Evolutionary conservation across 148 eudicot genomes (phyloP).

Genomic region (Amaranthus cruentus): DNA sequence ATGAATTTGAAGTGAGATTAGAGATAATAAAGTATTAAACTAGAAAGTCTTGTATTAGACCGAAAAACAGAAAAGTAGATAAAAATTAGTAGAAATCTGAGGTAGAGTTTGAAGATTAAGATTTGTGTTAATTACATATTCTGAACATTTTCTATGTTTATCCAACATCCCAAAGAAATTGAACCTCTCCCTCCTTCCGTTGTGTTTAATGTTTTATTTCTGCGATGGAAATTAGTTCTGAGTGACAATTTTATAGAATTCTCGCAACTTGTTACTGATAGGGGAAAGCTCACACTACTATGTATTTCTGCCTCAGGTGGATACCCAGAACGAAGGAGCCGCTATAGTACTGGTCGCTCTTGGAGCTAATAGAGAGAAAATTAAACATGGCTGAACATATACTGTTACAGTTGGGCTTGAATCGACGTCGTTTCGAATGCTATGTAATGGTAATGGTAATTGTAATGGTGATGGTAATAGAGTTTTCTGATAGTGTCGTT

Average conservation of each 20-base stretch:
- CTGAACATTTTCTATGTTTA: too few species aligned
- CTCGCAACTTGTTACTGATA: not conserved
- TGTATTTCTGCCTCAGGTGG: conserved; percentile 40
- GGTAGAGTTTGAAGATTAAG: too few species aligned
- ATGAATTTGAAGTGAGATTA: too few species aligned
- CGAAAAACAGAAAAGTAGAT: too few species aligned
- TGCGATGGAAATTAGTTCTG: not conserved
- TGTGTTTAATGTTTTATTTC: too few species aligned
- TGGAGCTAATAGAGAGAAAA: conserved; percentile 45
- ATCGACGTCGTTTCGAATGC: not conserved
- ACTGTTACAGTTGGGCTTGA: conserved; percentile 5
- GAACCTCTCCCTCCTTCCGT: too few species aligned
- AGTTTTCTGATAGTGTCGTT: not conserved
- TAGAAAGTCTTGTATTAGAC: too few species aligned
- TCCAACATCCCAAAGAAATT: too few species aligned
- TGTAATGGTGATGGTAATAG: not conserved
- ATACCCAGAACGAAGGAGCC: conserved; percentile 78
- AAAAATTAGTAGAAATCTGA: too few species aligned
- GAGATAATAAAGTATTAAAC: too few species aligned
- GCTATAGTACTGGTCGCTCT: conserved; percentile 66
- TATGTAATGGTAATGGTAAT: not conserved
- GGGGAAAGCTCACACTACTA: not conserved
- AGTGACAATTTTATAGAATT: too few species aligned
- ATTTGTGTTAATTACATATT: too few species aligned
- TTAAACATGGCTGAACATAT: not conserved